Base-by-base conservation (phyloP, 306 rosid species). In the Vigna unguiculata region DNA sequence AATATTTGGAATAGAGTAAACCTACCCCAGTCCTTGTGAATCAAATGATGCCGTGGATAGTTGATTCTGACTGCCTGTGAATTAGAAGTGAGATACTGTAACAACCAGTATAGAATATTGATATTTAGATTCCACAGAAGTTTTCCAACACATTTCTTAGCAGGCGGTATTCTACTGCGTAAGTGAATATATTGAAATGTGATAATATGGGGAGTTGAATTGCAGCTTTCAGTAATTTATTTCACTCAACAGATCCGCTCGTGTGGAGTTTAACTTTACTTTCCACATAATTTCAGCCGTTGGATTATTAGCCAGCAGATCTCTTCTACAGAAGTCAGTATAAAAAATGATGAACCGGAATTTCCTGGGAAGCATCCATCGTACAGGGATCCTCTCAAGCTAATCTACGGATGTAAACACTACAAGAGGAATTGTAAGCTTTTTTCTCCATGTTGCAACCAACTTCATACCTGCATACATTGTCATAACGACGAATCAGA, bases 361-460 rank as follows among this genome's bases (percentile, higher is more conserved):
- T 78, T 89, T 75, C 84, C 87, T 34, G 93, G 93, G 67, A 90
- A 85, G 83, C 60, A 82, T 82, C 92, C 97, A 63, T 95, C 97
- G 32, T 92, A 85, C 74, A 83, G 74, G 75, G 97, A 95, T 74
- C 90, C 91, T 64, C 85, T 71, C 68, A 79, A 86, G 57, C 77
- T 34, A 80, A 69, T 65, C 62, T 81, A 85, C 81, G 98, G 98
- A 20, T 95, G 98, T 83, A 84, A 92, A 80, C 98, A 95, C 91
- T 95, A 95, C 79, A 92, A 85, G 90, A 89, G 98, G 71, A 92
- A 85, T 84, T 92, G 97, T 72, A 95, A 95, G 86, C 93, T 95
- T 78, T 74, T 92, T 7, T 86, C 92, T 82, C 73, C 90, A 24
- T 95, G 98, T 76, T 95, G 98, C 96, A 88, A 89, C 88, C 90